Conservation (phyloP, 2,329 filamentous ascomycete species). For the Cercospora sp. region DNA sequence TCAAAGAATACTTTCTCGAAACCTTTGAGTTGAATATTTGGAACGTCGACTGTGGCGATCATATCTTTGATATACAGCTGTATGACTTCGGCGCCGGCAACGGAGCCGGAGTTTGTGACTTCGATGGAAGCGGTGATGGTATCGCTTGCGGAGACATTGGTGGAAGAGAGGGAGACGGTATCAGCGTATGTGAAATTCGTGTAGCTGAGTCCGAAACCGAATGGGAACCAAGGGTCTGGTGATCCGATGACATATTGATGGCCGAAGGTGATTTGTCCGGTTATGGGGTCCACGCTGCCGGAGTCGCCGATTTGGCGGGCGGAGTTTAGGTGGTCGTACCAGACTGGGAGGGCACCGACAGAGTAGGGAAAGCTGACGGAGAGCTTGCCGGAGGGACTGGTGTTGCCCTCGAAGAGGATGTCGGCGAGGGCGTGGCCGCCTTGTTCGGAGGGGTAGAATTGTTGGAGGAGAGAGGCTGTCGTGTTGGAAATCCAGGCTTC, state of each 20-base stretch:
- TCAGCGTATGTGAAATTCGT: constrained; percentile 25
- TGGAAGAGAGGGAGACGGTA: background rate
- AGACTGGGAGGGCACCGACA: constrained; percentile 52
- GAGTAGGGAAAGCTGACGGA: constrained; percentile 34
- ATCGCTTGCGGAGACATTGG: background rate
- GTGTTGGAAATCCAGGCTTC: constrained; percentile 69
- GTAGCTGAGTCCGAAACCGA: constrained; percentile 48
- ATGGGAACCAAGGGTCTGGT: constrained; percentile 42
- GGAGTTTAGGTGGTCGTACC: constrained; percentile 57
- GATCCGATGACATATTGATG: constrained; percentile 44
- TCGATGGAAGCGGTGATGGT: constrained; percentile 63
- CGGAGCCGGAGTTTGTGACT: constrained; percentile 63
- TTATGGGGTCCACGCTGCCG: constrained; percentile 48
- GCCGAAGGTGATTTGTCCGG: constrained; percentile 47
- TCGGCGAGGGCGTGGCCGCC: constrained; percentile 43
- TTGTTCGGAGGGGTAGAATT: constrained; percentile 72
- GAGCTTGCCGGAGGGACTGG: constrained; percentile 33
- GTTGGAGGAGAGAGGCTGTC: constrained; percentile 67
- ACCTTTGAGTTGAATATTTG: constrained; percentile 48
- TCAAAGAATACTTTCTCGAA: constrained; percentile 43
- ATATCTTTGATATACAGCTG: constrained; percentile 55
- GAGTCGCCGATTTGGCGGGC: constrained; percentile 56
- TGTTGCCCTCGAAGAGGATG: constrained; percentile 33
- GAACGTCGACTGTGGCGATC: constrained; percentile 46
- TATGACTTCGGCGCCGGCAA: constrained; percentile 54